Percentiles rank a stretch among this genome's conserved stretches.
phyloP scores from a whole-genome alignment of 371 early-diverging fungal species.

The Circinella umbellata region DNA sequence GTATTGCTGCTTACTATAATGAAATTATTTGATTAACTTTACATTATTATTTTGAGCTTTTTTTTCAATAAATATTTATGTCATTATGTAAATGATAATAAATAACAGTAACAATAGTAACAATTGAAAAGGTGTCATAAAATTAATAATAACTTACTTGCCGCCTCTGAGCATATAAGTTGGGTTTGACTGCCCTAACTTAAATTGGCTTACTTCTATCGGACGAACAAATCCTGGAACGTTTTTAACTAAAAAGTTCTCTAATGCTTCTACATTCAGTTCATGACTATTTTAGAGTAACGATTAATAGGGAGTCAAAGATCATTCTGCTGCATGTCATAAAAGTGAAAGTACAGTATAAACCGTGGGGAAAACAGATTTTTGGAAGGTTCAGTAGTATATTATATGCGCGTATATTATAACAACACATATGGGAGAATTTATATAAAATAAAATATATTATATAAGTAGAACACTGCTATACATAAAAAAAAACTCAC shows the following conservation, averaged over 20 bases:
- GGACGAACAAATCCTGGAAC: constrained; percentile 66
- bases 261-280: constrained; percentile 63
- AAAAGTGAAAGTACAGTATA: neutral
- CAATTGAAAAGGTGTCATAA: too few relatives aligned
- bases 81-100: neutral
- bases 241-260: constrained; percentile 54
- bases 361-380: neutral
- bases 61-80: neutral
- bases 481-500: constrained; percentile 16
- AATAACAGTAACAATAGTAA: too few relatives aligned
- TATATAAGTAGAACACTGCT: neutral
- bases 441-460: neutral
- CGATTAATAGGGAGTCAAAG: neutral
- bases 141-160: constrained; percentile 49
- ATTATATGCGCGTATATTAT: too few relatives aligned
- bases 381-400: too few relatives aligned
- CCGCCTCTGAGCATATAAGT: constrained; percentile 80
- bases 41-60: neutral
- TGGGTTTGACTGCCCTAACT: constrained; percentile 91
- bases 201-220: constrained; percentile 79
- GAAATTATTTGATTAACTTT: neutral
- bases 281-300: constrained; percentile 55
- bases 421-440: neutral
- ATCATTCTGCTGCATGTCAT: neutral
- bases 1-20: constrained; percentile 56